Conservation (phyloP, 805 yeast species). For the Candida maltosa region DNA sequence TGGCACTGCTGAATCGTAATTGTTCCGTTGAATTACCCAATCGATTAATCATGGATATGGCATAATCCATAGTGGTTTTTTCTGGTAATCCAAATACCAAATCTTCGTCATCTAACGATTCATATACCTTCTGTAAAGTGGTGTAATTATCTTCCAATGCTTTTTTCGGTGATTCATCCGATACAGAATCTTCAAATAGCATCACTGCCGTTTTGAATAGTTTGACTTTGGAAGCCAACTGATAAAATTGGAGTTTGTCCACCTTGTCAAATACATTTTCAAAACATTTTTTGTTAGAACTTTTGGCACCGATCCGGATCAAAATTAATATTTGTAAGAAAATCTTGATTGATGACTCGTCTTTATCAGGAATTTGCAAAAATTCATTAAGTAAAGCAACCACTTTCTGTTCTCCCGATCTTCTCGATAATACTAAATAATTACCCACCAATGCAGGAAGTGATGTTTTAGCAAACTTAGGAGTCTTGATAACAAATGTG, state of each 20-base stretch:
- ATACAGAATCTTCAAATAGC: constrained; percentile 43
- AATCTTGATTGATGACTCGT: constrained; percentile 12
- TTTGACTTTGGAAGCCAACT: constrained; percentile 27
- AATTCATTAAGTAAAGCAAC: constrained; percentile 12
- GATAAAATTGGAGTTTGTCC: constrained; percentile 23
- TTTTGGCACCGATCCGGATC: constrained; percentile 40
- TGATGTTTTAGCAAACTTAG: constrained; percentile 12
- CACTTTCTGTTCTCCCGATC: constrained; percentile 10
- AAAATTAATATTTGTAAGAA: constrained; percentile 22
- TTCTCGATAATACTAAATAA: constrained; percentile 15
- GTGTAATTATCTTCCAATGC: not conserved
- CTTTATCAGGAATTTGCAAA: constrained; percentile 4
- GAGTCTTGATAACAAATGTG: constrained; percentile 19
- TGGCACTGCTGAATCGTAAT: constrained; percentile 55
- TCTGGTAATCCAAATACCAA: constrained; percentile 63
- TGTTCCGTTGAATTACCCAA: constrained; percentile 30
- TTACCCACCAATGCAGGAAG: constrained; percentile 26
- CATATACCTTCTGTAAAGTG: constrained; percentile 33
- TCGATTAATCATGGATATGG: constrained; percentile 39
- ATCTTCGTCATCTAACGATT: constrained; percentile 59
- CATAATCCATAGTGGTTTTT: constrained; percentile 49
- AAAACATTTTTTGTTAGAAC: constrained; percentile 19
- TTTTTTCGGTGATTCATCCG: constrained; percentile 10
- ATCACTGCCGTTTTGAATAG: constrained; percentile 43
- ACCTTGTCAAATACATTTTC: constrained; percentile 22